These are phyloP conservation scores for Protomyces inundatus DNA, from an alignment of 1,139 yeast species.

Conservation along the genomic window DNA sequence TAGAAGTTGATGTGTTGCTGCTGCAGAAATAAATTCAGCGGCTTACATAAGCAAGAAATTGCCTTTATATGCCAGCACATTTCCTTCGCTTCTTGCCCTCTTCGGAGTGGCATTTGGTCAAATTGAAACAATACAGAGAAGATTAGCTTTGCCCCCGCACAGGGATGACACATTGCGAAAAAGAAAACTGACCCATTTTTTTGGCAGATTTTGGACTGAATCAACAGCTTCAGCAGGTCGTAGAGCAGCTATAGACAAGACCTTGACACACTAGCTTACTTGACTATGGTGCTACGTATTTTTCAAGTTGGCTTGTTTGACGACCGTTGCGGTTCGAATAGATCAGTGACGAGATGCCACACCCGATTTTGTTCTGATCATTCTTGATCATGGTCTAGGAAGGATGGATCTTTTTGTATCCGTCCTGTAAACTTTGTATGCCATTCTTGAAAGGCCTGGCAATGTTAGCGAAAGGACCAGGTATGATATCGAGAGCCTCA, in stretches of 20 bases:
- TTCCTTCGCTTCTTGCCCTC: neutral
- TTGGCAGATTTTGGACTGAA: neutral
- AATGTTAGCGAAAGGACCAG: conserved; percentile 42
- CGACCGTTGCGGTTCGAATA: no score
- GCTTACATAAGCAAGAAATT: neutral
- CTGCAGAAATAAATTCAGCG: no score
- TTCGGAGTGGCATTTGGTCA: neutral
- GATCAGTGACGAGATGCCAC: neutral
- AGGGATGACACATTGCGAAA: neutral
- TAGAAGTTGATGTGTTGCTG: no score
- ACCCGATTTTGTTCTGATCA: neutral
- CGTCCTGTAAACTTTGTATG: conserved; percentile 80
- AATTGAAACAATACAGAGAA: neutral
- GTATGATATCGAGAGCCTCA: conserved; percentile 55
- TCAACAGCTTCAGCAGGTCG: neutral
- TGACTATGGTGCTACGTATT: no score
- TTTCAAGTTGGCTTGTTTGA: no score
- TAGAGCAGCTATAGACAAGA: neutral
- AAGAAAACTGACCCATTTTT: neutral
- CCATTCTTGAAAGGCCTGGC: conserved; percentile 80
- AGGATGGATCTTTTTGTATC: conserved; percentile 72
- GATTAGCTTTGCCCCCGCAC: neutral
- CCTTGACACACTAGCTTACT: no score
- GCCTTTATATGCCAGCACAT: neutral
- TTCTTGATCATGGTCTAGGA: conserved; percentile 47